Evolutionary conservation across 148 eudicot genomes (phyloP).

Genomic region (Bassia scoparia): DNA sequence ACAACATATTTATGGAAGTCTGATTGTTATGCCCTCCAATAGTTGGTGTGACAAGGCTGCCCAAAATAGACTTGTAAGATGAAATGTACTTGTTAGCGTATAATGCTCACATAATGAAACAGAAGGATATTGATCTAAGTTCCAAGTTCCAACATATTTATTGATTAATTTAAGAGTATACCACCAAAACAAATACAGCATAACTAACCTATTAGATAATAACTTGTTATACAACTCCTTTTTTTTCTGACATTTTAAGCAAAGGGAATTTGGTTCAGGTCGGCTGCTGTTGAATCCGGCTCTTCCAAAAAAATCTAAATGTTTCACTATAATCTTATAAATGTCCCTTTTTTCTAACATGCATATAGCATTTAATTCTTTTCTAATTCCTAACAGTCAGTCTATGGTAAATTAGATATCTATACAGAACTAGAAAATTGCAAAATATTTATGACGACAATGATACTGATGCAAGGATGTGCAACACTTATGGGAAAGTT

Average conservation of each 20-base stretch:
- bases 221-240: not conserved
- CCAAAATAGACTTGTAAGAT: not conserved
- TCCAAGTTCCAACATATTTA: not conserved
- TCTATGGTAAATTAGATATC: not conserved
- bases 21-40: no score
- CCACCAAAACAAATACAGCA: not conserved
- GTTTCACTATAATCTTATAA: not conserved
- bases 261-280: not conserved
- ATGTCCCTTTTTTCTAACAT: not conserved
- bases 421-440: not conserved
- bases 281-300: not conserved
- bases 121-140: no score
- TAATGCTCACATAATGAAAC: slow-evolving; percentile 4
- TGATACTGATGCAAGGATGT: not conserved
- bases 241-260: not conserved
- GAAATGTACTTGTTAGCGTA: not conserved
- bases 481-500: not conserved
- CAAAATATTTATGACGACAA: not conserved
- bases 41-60: not conserved
- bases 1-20: no score
- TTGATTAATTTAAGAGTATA: not conserved
- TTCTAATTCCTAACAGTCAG: not conserved
- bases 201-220: not conserved
- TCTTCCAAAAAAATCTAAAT: not conserved
- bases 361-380: not conserved